Evolutionary conservation across 2,329 filamentous ascomycete species (phyloP).

Genomic region (Cladosporium sp.): DNA sequence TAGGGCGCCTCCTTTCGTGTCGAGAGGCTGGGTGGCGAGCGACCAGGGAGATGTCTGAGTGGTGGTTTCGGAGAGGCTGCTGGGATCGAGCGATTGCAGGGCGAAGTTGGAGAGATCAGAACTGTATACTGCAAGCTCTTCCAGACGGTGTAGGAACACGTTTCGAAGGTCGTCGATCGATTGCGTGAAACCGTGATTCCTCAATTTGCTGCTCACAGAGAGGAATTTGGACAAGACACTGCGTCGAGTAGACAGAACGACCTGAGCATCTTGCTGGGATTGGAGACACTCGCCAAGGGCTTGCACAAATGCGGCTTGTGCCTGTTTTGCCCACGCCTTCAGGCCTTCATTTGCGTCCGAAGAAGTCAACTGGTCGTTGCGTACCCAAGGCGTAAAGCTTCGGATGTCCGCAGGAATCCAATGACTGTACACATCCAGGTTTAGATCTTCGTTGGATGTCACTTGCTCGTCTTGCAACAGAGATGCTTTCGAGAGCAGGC

Average conservation of each 20-base stretch:
- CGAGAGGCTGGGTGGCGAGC: conserved; percentile 22
- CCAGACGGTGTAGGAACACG: conserved; percentile 21
- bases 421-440: conserved; percentile 70
- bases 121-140: conserved; percentile 17
- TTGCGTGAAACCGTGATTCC: conserved; percentile 15
- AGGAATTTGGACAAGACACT: conserved; percentile 27
- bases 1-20: conserved; percentile 29
- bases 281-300: conserved; percentile 19
- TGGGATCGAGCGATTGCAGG: neutral
- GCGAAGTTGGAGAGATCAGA: conserved; percentile 11
- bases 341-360: conserved; percentile 38
- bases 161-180: conserved; percentile 21
- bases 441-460: conserved; percentile 62
- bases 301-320: conserved; percentile 31
- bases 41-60: conserved; percentile 22
- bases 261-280: conserved; percentile 17
- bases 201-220: conserved; percentile 20
- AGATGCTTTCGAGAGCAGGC: conserved; percentile 63
- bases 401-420: conserved; percentile 82
- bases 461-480: conserved; percentile 70
- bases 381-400: conserved; percentile 82
- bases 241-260: conserved; percentile 22
- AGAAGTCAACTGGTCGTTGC: conserved; percentile 63
- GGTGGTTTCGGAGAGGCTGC: neutral
- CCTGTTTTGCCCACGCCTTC: conserved; percentile 67